phyloP scores from a whole-genome alignment of 1,284 basidiomycete genomes.

The Trichosporon sp. region DNA sequence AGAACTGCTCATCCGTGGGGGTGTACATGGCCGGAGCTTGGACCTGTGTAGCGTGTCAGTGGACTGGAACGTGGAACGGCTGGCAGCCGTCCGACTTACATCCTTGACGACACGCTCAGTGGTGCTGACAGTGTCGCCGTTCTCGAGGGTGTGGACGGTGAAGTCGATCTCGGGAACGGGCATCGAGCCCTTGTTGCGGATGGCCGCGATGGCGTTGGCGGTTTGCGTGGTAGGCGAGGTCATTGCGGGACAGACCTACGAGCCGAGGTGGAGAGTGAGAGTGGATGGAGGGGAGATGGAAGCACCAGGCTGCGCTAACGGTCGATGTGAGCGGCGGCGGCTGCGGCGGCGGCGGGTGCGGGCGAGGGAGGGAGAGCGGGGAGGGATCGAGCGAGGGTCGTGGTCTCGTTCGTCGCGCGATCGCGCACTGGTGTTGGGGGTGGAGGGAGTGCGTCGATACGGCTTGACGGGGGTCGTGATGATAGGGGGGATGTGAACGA shows the following conservation, averaged over 20 bases:
- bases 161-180: slow-evolving; percentile 72
- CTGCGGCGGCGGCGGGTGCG: not conserved
- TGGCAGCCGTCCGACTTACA: slow-evolving; percentile 32
- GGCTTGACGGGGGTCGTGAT: not conserved
- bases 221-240: slow-evolving; percentile 42
- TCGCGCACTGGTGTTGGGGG: not conserved
- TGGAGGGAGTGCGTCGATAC: not conserved
- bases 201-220: slow-evolving; percentile 46
- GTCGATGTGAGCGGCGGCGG: not conserved
- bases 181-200: slow-evolving; percentile 44
- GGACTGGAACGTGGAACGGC: not conserved
- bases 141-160: slow-evolving; percentile 81
- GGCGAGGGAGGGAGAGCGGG: slow-evolving; percentile 1
- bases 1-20: slow-evolving; percentile 92
- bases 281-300: not conserved
- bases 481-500: not conserved
- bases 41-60: slow-evolving; percentile 56
- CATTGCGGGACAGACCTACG: slow-evolving; percentile 22
- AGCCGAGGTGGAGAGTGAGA: slow-evolving; percentile 5
- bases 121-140: slow-evolving; percentile 71
- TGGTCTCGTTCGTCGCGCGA: not conserved
- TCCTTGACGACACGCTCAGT: slow-evolving; percentile 52
- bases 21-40: slow-evolving; percentile 91
- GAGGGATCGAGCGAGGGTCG: not conserved
- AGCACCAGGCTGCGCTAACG: not conserved